These are phyloP conservation scores for Magnaporthiopsis incrustans DNA, from an alignment of 2,329 filamentous ascomycete genomes.

Conservation along the genomic window DNA sequence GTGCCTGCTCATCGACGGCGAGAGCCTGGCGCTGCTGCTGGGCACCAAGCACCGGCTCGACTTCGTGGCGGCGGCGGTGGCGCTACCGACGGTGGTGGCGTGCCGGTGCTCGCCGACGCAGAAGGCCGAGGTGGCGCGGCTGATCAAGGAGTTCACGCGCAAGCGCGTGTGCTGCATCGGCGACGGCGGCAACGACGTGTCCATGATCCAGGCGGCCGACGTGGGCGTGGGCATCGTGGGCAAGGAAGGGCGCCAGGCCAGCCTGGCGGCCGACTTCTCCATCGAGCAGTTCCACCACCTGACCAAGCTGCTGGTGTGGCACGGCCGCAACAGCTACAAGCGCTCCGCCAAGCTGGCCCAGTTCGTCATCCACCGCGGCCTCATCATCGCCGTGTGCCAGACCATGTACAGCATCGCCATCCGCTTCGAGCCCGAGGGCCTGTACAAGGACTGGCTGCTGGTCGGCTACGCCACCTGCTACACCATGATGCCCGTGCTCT, in stretches of 20 bases:
- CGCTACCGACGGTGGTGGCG: conserved; percentile 84
- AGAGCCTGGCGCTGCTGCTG: conserved; percentile 78
- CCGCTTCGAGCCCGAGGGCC: conserved; percentile 83
- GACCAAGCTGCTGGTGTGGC: conserved; percentile 97
- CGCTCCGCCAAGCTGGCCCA: conserved; percentile 90
- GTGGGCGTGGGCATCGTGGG: conserved; percentile 97
- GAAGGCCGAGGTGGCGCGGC: conserved; percentile 84
- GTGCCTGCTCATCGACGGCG: conserved; percentile 89
- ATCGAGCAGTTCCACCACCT: conserved; percentile 93
- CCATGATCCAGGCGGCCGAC: conserved; percentile 98
- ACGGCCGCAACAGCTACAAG: conserved; percentile 96
- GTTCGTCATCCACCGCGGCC: conserved; percentile 94
- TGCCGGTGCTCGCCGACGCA: conserved; percentile 96
- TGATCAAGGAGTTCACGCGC: conserved; percentile 86
- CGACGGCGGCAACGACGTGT: conserved; percentile 96
- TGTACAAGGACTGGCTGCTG: conserved; percentile 95
- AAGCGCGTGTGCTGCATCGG: conserved; percentile 97
- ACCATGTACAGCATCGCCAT: conserved; percentile 95
- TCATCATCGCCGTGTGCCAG: conserved; percentile 93
- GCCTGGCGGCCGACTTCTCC: conserved; percentile 90
- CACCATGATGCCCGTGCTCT: conserved; percentile 88
- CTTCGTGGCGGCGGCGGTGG: conserved; percentile 83
- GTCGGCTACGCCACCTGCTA: conserved; percentile 96
- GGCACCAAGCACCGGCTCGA: conserved; percentile 72
- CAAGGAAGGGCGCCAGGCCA: conserved; percentile 93